Percentiles rank a stretch among this genome's conserved stretches.
Conservation (phyloP, 1,284 basidiomycete genomes). For the Lignosus rhinocerotis region DNA sequence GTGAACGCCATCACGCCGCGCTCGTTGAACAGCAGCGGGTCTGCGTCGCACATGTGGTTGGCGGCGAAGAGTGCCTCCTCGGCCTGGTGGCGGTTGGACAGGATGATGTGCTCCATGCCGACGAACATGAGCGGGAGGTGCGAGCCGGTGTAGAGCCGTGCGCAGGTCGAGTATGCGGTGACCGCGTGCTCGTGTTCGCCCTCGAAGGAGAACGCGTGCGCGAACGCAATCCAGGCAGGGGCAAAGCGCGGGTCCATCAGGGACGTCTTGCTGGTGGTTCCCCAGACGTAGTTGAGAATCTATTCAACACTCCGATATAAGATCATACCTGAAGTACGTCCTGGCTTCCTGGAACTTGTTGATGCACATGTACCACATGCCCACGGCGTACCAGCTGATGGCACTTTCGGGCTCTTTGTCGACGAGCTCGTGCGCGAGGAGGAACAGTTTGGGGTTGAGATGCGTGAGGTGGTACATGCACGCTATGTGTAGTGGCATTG, state of each 20-base stretch:
- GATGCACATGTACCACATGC: constrained; percentile 92
- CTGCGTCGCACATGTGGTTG: constrained; percentile 76
- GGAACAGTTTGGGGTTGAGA: constrained; percentile 89
- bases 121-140: constrained; percentile 95
- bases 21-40: constrained; percentile 92
- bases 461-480: constrained; percentile 96
- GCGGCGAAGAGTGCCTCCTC: constrained; percentile 87
- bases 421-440: constrained; percentile 94
- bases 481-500: constrained; percentile 92
- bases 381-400: constrained; percentile 97
- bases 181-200: constrained; percentile 99
- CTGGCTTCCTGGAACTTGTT: constrained; percentile 87
- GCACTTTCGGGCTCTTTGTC: constrained; percentile 91
- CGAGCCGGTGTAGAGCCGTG: constrained; percentile 91
- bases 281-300: background rate
- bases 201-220: constrained; percentile 95
- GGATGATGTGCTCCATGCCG: constrained; percentile 95
- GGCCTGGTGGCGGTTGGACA: constrained; percentile 83
- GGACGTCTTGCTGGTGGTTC: constrained; percentile 77
- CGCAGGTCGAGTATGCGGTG: constrained; percentile 96
- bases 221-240: constrained; percentile 97
- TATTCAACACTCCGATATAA: background rate
- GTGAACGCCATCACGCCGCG: constrained; percentile 91
- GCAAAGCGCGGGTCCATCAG: constrained; percentile 96
- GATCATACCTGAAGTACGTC: constrained; percentile 82